A percentile compares a stretch with the other conserved stretches of the same genome.
Evolutionary conservation across 495 filamentous ascomycete genomes (phyloP).

Genomic region (Penicillium fimorum): DNA sequence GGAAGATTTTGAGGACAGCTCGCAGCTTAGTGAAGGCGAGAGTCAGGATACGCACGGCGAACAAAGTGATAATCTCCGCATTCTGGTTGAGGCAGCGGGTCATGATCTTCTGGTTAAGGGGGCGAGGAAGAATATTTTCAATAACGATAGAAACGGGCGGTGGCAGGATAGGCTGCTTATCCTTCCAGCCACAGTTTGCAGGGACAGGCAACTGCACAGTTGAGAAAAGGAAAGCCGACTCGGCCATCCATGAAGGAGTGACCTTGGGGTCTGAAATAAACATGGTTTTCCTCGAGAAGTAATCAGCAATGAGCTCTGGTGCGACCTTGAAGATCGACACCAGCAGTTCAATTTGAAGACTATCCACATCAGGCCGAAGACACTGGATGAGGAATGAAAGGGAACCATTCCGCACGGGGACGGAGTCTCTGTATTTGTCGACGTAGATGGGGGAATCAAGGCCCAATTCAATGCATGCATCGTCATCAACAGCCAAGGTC

Average conservation of each 20-base stretch:
- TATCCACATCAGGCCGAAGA: conserved; percentile 81
- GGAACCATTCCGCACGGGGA: conserved; percentile 72
- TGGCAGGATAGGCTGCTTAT: conserved; percentile 53
- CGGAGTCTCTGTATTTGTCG: conserved; percentile 59
- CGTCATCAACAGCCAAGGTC: conserved; percentile 36
- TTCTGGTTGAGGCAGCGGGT: conserved; percentile 75
- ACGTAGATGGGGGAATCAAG: conserved; percentile 66
- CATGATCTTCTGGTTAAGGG: conserved; percentile 72
- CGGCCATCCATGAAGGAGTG: conserved; percentile 90
- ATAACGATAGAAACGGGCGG: conserved; percentile 73
- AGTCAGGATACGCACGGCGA: conserved; percentile 74
- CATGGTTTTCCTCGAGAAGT: conserved; percentile 73
- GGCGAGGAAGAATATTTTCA: conserved; percentile 83
- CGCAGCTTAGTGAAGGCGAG: conserved; percentile 76
- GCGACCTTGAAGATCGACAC: conserved; percentile 73
- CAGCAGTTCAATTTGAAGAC: conserved; percentile 76
- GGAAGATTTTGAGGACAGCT: conserved; percentile 46
- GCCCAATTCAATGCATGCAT: conserved; percentile 60
- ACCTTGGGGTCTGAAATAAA: conserved; percentile 90
- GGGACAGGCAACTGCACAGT: conserved; percentile 72
- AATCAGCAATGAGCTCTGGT: conserved; percentile 81
- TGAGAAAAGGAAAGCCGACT: conserved; percentile 81
- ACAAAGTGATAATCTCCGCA: conserved; percentile 72
- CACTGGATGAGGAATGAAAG: conserved; percentile 72
- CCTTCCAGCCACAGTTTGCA: conserved; percentile 62